These are phyloP conservation scores for Graphiopsis chlorocephala DNA, from an alignment of 2,329 filamentous ascomycete species.

Conservation along the genomic window DNA sequence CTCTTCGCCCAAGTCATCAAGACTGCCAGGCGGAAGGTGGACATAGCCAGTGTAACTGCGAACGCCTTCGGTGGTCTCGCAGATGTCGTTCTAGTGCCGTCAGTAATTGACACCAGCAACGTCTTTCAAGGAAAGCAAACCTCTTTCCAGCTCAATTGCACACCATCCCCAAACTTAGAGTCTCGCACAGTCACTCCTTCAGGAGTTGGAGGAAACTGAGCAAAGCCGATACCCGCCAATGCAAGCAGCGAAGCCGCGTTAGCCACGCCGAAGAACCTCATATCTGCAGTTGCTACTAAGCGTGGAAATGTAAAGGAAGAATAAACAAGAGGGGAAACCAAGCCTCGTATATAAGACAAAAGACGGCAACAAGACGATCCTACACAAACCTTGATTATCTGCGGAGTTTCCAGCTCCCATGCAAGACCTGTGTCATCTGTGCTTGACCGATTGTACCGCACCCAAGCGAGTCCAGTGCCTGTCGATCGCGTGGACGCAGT, in stretches of 20 bases:
- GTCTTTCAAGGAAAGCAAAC: constrained; percentile 27
- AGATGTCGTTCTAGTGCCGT: constrained; percentile 32
- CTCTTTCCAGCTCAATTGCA: constrained; percentile 48
- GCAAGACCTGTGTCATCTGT: not conserved
- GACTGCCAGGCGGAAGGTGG: constrained; percentile 28
- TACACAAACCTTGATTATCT: constrained; percentile 3
- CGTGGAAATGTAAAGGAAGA: not conserved
- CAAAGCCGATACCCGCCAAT: not conserved
- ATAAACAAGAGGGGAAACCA: not conserved
- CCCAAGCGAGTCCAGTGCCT: constrained; percentile 4
- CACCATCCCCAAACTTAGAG: constrained; percentile 43
- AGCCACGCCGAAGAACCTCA: not conserved
- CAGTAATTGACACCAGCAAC: not conserved
- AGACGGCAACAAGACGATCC: not conserved
- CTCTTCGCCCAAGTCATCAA: constrained; percentile 25
- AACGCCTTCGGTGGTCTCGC: constrained; percentile 50
- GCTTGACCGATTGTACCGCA: not conserved
- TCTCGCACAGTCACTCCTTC: constrained; percentile 41
- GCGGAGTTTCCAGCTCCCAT: not conserved
- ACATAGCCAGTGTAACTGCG: constrained; percentile 40
- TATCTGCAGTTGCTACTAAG: not conserved
- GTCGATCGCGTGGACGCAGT: constrained; percentile 4
- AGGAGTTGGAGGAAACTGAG: constrained; percentile 41
- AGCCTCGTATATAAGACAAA: not conserved
- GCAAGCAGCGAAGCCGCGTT: constrained; percentile 10